phyloP scores from a whole-genome alignment of 495 filamentous ascomycete genomes.

The Hapsidospora chrysogenum region DNA sequence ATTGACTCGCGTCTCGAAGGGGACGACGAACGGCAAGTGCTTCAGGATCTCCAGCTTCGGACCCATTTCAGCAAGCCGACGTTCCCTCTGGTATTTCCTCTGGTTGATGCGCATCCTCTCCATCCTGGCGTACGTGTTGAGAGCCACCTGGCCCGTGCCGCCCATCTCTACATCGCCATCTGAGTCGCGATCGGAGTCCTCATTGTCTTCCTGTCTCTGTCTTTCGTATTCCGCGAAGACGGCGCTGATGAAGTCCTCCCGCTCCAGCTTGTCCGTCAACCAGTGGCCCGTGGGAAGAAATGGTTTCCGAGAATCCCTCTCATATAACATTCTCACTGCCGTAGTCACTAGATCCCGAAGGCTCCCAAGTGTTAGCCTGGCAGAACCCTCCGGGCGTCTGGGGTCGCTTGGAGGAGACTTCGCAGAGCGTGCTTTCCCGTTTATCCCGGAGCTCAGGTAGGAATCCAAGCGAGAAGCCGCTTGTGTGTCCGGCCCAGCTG shows the following conservation, averaged over 20 bases:
- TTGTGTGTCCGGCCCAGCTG: neutral
- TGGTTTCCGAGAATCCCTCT: conserved; percentile 76
- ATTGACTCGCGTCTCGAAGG: conserved; percentile 79
- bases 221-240: conserved; percentile 83
- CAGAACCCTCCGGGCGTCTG: neutral
- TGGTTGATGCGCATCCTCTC: conserved; percentile 38
- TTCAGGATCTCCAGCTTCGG: conserved; percentile 80
- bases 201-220: conserved; percentile 38
- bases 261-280: conserved; percentile 91
- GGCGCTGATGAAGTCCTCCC: conserved; percentile 73
- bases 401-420: neutral
- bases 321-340: conserved; percentile 78
- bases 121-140: conserved; percentile 12
- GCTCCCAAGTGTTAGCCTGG: conserved; percentile 1
- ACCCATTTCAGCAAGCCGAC: conserved; percentile 56
- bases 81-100: conserved; percentile 44
- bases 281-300: conserved; percentile 76
- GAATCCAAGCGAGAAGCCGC: neutral
- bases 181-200: conserved; percentile 11
- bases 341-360: conserved; percentile 42
- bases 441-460: neutral
- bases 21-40: conserved; percentile 95
- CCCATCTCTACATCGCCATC: neutral
- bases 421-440: too few relatives aligned
- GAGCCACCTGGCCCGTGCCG: conserved; percentile 17